A percentile compares a stretch with the other conserved stretches of the same genome.
phyloP scores from a whole-genome alignment of 2,329 filamentous ascomycete genomes.

The Talaromyces sp. region DNA sequence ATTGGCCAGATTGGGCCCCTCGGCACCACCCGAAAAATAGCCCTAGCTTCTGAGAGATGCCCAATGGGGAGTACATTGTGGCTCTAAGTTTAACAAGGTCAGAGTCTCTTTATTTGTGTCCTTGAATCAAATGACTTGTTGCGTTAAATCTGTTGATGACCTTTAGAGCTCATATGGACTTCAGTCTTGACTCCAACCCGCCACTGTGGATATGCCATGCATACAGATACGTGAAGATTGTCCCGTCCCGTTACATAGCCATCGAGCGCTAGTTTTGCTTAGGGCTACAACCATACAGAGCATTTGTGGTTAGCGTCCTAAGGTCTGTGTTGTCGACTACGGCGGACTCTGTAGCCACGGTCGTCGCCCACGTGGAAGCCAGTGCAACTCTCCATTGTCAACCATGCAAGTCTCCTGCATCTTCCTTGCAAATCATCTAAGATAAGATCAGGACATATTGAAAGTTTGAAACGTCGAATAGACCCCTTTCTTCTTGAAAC shows the following conservation, averaged over 20 bases:
- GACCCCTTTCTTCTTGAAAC: too few species aligned
- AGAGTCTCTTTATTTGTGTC: background rate
- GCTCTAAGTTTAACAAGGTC: background rate
- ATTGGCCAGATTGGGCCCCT: background rate
- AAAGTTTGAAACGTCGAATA: background rate
- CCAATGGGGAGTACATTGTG: too few species aligned
- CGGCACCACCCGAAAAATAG: background rate
- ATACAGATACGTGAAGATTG: background rate
- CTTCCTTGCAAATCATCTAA: background rate
- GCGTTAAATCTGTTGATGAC: background rate
- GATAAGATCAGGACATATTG: background rate
- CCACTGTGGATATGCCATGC: slow-evolving; percentile 5
- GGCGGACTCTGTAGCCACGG: background rate
- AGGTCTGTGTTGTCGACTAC: background rate
- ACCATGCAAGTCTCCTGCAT: background rate
- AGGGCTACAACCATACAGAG: background rate
- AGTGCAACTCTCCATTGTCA: background rate
- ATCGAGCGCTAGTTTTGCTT: background rate
- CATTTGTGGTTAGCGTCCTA: too few species aligned
- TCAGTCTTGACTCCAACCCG: background rate
- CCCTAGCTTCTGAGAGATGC: background rate
- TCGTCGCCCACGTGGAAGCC: slow-evolving; percentile 10
- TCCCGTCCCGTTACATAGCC: background rate
- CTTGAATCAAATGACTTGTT: background rate
- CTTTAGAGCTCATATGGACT: background rate